phyloP scores from a whole-genome alignment of 441 rosid species.

The Corymbia citriodora region DNA sequence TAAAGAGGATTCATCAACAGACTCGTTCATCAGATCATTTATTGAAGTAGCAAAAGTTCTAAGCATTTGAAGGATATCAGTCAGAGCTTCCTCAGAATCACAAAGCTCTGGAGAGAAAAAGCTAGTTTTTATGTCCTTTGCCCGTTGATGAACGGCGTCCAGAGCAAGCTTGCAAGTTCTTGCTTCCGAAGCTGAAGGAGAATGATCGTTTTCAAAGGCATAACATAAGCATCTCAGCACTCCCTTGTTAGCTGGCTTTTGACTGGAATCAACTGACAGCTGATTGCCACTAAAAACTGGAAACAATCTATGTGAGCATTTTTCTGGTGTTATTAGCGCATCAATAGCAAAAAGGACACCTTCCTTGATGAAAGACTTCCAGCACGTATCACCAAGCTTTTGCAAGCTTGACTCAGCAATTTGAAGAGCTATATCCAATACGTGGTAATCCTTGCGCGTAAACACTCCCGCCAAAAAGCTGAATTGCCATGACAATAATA shows the following conservation, averaged over 20 bases:
- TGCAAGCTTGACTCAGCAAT: slow-evolving; percentile 68
- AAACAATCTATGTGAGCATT: slow-evolving; percentile 40
- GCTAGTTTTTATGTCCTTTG: slow-evolving; percentile 53
- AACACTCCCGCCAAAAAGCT: slow-evolving; percentile 93
- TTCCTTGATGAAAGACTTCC: slow-evolving; percentile 79
- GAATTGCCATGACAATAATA: neutral
- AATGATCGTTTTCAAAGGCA: slow-evolving; percentile 45
- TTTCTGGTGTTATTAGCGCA: slow-evolving; percentile 54
- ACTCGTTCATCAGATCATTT: slow-evolving; percentile 37
- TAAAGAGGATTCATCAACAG: slow-evolving; percentile 20
- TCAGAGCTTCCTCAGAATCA: slow-evolving; percentile 64
- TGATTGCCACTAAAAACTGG: slow-evolving; percentile 40
- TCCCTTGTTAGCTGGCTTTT: slow-evolving; percentile 46
- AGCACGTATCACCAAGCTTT: slow-evolving; percentile 57
- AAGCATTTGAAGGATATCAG: slow-evolving; percentile 84
- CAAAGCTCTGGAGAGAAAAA: slow-evolving; percentile 59
- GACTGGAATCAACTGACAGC: slow-evolving; percentile 41
- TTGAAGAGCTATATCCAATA: slow-evolving; percentile 65
- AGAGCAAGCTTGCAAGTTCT: slow-evolving; percentile 65
- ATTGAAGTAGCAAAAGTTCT: slow-evolving; percentile 55
- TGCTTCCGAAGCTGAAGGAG: slow-evolving; percentile 32
- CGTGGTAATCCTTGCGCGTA: slow-evolving; percentile 84
- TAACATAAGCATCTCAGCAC: slow-evolving; percentile 74
- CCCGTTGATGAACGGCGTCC: slow-evolving; percentile 62
- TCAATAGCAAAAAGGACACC: slow-evolving; percentile 84